Percentiles rank a stretch among this genome's conserved stretches.
These are phyloP conservation scores for Heterobasidion parviporum DNA, from an alignment of 1,284 basidiomycete genomes.

Conservation along the genomic window DNA sequence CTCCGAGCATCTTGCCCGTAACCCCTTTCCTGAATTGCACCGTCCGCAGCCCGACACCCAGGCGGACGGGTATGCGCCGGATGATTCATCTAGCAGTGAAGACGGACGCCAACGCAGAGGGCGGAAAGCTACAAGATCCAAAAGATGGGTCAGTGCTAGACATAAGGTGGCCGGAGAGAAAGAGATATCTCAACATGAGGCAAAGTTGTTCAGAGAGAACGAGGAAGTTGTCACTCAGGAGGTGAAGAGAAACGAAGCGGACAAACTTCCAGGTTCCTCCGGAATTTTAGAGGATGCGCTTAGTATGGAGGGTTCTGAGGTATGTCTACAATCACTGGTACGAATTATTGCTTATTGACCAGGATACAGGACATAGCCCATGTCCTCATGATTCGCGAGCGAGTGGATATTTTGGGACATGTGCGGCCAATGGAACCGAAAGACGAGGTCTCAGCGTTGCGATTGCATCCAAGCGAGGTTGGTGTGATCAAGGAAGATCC, in stretches of 20 bases:
- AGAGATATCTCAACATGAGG: neutral
- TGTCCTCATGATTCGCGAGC: constrained; percentile 70
- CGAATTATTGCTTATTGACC: neutral
- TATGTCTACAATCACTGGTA: neutral
- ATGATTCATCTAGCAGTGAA: constrained; percentile 8
- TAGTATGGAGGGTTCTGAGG: neutral
- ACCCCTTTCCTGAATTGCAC: constrained; percentile 40
- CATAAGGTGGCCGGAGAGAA: neutral
- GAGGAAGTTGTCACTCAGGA: constrained; percentile 20
- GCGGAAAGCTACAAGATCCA: neutral
- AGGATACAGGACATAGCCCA: constrained; percentile 5
- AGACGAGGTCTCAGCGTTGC: constrained; percentile 57
- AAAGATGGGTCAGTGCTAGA: neutral
- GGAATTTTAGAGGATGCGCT: neutral
- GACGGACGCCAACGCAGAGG: neutral
- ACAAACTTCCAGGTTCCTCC: constrained; percentile 2
- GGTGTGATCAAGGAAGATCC: constrained; percentile 64
- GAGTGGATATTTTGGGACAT: constrained; percentile 73
- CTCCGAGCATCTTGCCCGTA: constrained; percentile 24
- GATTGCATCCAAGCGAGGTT: constrained; percentile 49
- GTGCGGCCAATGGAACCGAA: constrained; percentile 75
- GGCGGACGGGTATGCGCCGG: constrained; percentile 12
- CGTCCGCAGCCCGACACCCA: constrained; percentile 21
- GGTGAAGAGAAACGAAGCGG: constrained; percentile 14
- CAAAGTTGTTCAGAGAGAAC: constrained; percentile 24